Evolutionary conservation across 805 yeast species (phyloP), one percentile per base, ranked within the genome.

Genomic region (Candida easanensis): DNA sequence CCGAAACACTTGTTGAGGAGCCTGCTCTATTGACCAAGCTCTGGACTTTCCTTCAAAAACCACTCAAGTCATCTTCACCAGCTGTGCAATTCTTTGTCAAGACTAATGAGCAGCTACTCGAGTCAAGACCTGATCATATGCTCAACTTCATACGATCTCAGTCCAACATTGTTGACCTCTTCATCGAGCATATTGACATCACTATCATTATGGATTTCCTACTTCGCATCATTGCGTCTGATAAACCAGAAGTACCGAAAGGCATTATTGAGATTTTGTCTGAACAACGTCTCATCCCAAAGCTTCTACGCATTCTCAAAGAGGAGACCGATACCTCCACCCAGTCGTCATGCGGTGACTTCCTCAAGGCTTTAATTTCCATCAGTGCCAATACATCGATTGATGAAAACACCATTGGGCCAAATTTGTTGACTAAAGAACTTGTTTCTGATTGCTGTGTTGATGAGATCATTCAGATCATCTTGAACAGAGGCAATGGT

Each of bases 321-420:
- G 83, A 88, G 0, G 74, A 74, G 13, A 70, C 74, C 22, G 58
- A 60, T 22, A 66, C 89, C 5, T 79, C 84, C 33, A 77, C 82
- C 39, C 98, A 91, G 62, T 81, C 93, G 3, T 91, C 97, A 6
- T 89, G 93, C 3, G 93, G 96, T 21, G 99, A 93, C 62, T 93
- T 93, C 59, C 68, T 93, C 38, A 93, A 93, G 62, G 96, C 97
- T 0, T 75, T 93, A 52, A 86, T 93, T 31, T 86, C 97, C 5
- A 87, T 93, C 22, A 87, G 96, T n/a, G 96, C 97, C 4, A 93
- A 91, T 60, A 88, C 86, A 2, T 90, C 87, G 50, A 80, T 88
- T 34, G 73, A 70, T 47, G 74, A 69, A 36, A 83, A 93, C 38
- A 84, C 96, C 8, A 88, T 93, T 39, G 99, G 99, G 0, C 99